phyloP scores from a whole-genome alignment of 2,329 filamentous ascomycete genomes.

The Tothia fuscella region DNA sequence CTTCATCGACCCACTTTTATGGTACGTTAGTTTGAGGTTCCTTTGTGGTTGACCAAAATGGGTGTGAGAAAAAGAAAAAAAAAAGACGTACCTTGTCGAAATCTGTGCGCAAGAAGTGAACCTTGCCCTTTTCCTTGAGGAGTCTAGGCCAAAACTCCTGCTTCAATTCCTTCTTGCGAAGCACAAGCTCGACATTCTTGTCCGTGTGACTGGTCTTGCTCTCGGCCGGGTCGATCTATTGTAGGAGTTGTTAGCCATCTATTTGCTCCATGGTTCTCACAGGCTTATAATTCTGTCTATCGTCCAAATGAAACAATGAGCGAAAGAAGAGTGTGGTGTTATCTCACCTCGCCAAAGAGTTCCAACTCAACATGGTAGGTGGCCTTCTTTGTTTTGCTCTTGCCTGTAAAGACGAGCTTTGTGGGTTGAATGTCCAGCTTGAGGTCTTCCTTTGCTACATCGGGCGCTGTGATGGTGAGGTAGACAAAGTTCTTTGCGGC shows the following conservation, averaged over 20 bases:
- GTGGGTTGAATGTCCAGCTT: slow-evolving; percentile 75
- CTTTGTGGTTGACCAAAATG: background rate
- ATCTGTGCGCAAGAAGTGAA: slow-evolving; percentile 95
- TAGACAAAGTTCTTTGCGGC: slow-evolving; percentile 87
- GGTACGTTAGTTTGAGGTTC: slow-evolving; percentile 15
- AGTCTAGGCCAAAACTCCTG: slow-evolving; percentile 93
- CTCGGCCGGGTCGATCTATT: slow-evolving; percentile 64
- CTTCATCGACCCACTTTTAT: slow-evolving; percentile 79
- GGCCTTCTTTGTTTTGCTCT: slow-evolving; percentile 72
- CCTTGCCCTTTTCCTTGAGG: slow-evolving; percentile 78
- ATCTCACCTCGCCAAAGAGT: slow-evolving; percentile 57
- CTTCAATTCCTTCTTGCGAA: slow-evolving; percentile 94
- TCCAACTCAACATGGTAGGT: slow-evolving; percentile 79
- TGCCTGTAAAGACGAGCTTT: slow-evolving; percentile 68
- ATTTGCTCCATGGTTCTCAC: background rate
- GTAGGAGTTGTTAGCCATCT: background rate
- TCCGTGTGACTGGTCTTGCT: slow-evolving; percentile 80
- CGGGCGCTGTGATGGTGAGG: slow-evolving; percentile 79
- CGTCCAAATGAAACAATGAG: too few species aligned
- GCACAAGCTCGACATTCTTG: slow-evolving; percentile 78
- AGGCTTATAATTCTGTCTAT: too few species aligned
- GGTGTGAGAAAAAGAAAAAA: too few species aligned
- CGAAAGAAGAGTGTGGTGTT: background rate
- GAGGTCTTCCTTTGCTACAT: slow-evolving; percentile 63
- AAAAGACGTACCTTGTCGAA: slow-evolving; percentile 78